Conservation (phyloP, 208 protist genomes). For the Acanthamoeba lenticulata region DNA sequence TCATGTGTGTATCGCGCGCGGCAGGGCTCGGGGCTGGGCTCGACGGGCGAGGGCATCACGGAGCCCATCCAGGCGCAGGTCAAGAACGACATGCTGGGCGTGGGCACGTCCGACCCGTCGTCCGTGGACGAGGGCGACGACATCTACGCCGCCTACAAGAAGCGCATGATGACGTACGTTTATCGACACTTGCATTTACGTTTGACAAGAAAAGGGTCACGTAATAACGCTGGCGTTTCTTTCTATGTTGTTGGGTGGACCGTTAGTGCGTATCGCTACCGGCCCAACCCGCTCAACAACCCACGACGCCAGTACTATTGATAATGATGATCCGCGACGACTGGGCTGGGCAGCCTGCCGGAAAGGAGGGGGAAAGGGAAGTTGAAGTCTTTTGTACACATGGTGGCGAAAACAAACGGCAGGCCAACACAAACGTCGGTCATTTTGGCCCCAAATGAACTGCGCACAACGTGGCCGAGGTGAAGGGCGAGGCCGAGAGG, state of each 20-base stretch:
- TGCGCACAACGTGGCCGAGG: too few relatives aligned
- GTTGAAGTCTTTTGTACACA: too few relatives aligned
- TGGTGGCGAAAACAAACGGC: too few relatives aligned
- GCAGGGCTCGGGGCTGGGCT: not conserved
- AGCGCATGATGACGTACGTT: constrained; percentile 23
- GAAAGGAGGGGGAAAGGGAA: too few relatives aligned
- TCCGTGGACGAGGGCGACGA: not conserved
- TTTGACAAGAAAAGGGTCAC: not conserved
- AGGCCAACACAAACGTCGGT: too few relatives aligned
- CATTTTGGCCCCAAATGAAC: too few relatives aligned
- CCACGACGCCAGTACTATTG: constrained; percentile 31
- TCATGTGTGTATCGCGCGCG: too few relatives aligned
- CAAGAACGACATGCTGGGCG: constrained; percentile 23
- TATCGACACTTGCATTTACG: not conserved
- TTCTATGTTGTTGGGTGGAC: not conserved
- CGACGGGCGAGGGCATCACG: constrained; percentile 14
- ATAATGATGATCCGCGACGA: too few relatives aligned
- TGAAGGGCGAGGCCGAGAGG: too few relatives aligned
- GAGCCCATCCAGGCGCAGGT: not conserved
- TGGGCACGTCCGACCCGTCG: not conserved
- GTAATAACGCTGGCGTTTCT: not conserved
- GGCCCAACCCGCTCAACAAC: constrained; percentile 22
- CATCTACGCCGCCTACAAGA: constrained; percentile 20
- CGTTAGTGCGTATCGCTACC: not conserved
- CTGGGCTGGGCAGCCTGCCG: too few relatives aligned